These are phyloP conservation scores for Brettanomyces sp. DNA, from an alignment of 805 yeast genomes.

Conservation along the genomic window DNA sequence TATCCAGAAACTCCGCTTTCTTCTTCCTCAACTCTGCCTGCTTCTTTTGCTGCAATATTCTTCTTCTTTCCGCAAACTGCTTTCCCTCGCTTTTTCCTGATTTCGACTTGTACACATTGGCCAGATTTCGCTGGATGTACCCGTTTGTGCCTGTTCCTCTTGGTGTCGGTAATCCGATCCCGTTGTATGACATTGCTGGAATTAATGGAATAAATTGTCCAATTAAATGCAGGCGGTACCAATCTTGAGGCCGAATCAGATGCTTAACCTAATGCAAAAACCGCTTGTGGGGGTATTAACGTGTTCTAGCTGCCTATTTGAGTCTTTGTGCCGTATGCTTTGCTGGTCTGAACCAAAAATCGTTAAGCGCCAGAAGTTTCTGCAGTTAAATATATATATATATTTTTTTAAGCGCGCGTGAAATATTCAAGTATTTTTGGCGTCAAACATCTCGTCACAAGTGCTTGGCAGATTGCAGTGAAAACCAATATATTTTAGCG, in stretches of 20 bases:
- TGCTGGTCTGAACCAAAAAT: no score
- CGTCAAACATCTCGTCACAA: no score
- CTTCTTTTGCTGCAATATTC: constrained; percentile 5
- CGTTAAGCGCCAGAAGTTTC: no score
- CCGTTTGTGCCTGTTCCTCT: constrained; percentile 62
- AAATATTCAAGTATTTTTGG: not conserved
- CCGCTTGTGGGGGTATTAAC: no score
- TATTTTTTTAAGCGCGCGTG: not conserved
- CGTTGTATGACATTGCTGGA: constrained; percentile 41
- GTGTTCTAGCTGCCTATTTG: no score
- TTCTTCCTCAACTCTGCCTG: constrained; percentile 8
- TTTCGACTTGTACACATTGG: constrained; percentile 15
- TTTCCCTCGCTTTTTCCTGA: constrained; percentile 25
- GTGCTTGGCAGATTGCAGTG: no score
- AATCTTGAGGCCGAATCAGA: no score
- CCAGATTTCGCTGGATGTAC: constrained; percentile 38
- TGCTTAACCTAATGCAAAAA: no score
- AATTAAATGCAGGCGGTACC: no score
- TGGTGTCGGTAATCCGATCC: constrained; percentile 46
- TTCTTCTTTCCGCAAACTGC: constrained; percentile 29
- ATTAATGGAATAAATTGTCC: no score
- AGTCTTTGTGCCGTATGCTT: not conserved
- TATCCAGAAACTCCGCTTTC: constrained; percentile 8
- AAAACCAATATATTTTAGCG: no score
- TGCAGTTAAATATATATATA: not conserved